A percentile compares a stretch with the other conserved stretches of the same genome.
These are phyloP conservation scores for Puccinia hordei DNA, from an alignment of 1,284 basidiomycete genomes.

Conservation along the genomic window DNA sequence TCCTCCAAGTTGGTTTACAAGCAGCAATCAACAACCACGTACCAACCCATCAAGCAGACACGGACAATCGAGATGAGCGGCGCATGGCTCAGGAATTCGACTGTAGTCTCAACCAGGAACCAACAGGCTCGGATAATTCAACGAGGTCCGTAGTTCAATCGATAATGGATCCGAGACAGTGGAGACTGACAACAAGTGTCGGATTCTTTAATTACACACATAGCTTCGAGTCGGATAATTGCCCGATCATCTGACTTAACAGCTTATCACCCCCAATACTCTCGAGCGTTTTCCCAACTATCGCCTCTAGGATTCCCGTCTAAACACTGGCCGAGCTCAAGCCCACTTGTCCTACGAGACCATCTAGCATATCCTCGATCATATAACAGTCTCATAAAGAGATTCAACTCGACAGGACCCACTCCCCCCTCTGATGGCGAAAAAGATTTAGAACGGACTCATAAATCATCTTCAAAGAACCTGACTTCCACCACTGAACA, in stretches of 20 bases:
- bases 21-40: too few relatives aligned
- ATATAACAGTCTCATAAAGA: constrained; percentile 1
- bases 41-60: background rate
- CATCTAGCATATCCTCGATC: constrained; percentile 22
- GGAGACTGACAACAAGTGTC: background rate
- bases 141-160: background rate
- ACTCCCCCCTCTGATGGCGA: background rate
- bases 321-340: background rate
- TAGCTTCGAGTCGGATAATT: background rate
- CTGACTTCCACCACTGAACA: background rate
- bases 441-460: background rate
- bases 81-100: constrained; percentile 8
- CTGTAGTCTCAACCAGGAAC: background rate
- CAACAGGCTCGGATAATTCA: constrained; percentile 6
- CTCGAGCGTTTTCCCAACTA: background rate
- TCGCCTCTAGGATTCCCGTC: background rate
- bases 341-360: constrained; percentile 6
- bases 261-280: background rate
- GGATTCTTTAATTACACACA: too few relatives aligned
- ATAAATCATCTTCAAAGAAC: constrained; percentile 1
- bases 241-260: constrained; percentile 8
- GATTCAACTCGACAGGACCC: constrained; percentile 9
- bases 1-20: too few relatives aligned
- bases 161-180: background rate
- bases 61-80: background rate